Percentiles rank a stretch among this genome's conserved stretches.
These are phyloP conservation scores for Dictyostelium brefeldianum DNA, from an alignment of 78 protist genomes.

Conservation along the genomic window DNA sequence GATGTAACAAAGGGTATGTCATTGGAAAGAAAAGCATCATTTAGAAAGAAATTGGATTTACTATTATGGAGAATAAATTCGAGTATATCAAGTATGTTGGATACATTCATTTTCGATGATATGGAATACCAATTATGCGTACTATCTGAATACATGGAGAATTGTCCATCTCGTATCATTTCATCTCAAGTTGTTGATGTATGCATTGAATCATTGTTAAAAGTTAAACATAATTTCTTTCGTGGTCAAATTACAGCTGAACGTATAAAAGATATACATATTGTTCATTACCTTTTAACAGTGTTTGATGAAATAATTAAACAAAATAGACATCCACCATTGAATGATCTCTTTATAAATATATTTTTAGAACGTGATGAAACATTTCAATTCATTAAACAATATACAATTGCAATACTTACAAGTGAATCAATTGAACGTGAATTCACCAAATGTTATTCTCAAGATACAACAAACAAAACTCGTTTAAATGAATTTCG, in stretches of 20 bases:
- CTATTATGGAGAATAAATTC: constrained; percentile 70
- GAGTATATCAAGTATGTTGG: constrained; percentile 36
- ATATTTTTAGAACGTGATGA: constrained; percentile 75
- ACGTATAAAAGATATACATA: constrained; percentile 48
- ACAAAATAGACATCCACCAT: constrained; percentile 70
- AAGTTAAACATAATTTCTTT: constrained; percentile 58
- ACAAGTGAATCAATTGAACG: constrained; percentile 45
- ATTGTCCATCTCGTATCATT: constrained; percentile 65
- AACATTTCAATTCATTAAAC: constrained; percentile 59
- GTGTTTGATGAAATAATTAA: constrained; percentile 73
- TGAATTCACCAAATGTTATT: constrained; percentile 29
- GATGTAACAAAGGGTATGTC: constrained; percentile 71
- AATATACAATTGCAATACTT: constrained; percentile 54
- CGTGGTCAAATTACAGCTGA: constrained; percentile 32
- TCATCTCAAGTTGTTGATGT: constrained; percentile 82
- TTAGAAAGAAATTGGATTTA: constrained; percentile 69
- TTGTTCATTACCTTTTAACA: constrained; percentile 57
- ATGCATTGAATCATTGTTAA: constrained; percentile 54
- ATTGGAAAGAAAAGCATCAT: constrained; percentile 48
- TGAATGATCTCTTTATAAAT: constrained; percentile 49
- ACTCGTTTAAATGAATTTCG: constrained; percentile 27
- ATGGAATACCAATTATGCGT: constrained; percentile 50
- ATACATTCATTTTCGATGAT: constrained; percentile 34
- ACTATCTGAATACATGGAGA: constrained; percentile 65
- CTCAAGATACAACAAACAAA: neutral